Percentiles rank a stretch among this genome's conserved stretches.
Conservation (phyloP, 1,284 basidiomycete genomes). For the Cutaneotrichosporon mucoides region DNA sequence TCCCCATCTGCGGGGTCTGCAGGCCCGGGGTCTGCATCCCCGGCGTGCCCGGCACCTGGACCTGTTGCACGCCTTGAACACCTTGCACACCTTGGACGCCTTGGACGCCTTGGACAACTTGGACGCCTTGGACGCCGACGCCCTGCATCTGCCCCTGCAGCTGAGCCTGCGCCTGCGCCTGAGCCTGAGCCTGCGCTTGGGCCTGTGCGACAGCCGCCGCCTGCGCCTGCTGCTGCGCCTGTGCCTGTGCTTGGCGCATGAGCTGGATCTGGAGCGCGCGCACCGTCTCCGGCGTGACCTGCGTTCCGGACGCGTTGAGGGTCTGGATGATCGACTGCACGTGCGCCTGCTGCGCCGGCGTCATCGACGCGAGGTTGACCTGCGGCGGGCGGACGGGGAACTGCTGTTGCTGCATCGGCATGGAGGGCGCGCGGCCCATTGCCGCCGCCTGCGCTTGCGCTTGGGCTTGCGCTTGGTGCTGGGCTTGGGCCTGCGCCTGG, state of each 20-base stretch:
- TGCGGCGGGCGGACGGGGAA: slow-evolving; percentile 25
- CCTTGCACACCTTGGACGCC: too few relatives aligned
- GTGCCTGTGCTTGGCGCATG: slow-evolving; percentile 22
- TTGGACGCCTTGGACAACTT: too few relatives aligned
- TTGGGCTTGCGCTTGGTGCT: slow-evolving; percentile 7
- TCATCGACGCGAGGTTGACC: slow-evolving; percentile 7
- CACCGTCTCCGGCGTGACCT: slow-evolving; percentile 33
- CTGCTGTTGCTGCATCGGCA: slow-evolving; percentile 21
- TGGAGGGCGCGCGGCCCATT: slow-evolving; percentile 19
- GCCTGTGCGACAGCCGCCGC: slow-evolving; percentile 5
- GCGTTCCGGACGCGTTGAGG: slow-evolving; percentile 31
- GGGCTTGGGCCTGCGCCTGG: slow-evolving; percentile 11
- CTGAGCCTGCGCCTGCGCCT: not conserved
- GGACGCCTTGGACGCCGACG: not conserved
- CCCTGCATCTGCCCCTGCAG: not conserved
- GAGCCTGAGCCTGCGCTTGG: slow-evolving; percentile 5
- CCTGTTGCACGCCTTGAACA: too few relatives aligned
- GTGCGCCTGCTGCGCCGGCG: slow-evolving; percentile 18
- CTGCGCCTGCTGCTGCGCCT: slow-evolving; percentile 19
- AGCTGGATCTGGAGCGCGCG: slow-evolving; percentile 25
- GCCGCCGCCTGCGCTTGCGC: slow-evolving; percentile 17
- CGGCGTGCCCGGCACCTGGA: slow-evolving; percentile 1
- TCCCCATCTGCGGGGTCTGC: slow-evolving; percentile 13
- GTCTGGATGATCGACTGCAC: slow-evolving; percentile 32
- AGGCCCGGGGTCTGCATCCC: slow-evolving; percentile 6